Conservation (phyloP, 495 filamentous ascomycete genomes). For the Viridothelium virens region DNA sequence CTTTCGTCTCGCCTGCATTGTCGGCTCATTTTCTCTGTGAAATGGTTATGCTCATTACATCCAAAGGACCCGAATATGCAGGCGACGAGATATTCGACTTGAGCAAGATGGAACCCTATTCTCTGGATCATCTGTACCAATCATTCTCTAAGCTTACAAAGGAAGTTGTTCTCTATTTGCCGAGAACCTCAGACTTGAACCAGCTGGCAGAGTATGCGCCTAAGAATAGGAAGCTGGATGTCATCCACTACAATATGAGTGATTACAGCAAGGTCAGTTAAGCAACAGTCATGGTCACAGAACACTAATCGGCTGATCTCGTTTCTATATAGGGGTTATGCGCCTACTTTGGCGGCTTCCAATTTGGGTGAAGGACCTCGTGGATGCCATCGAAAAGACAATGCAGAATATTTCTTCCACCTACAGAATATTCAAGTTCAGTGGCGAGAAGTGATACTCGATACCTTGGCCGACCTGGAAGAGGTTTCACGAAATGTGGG, state of each 20-base stretch:
- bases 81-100: constrained; percentile 75
- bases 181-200: constrained; percentile 74
- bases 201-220: constrained; percentile 65
- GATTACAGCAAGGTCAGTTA: constrained; percentile 70
- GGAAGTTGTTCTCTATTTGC: constrained; percentile 70
- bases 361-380: constrained; percentile 9
- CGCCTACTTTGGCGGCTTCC: constrained; percentile 46
- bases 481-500: too few relatives aligned
- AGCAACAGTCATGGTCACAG: not conserved
- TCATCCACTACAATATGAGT: constrained; percentile 85
- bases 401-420: not conserved
- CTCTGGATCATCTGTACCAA: constrained; percentile 51
- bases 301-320: constrained; percentile 10
- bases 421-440: not conserved
- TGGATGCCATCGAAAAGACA: not conserved
- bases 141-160: constrained; percentile 47
- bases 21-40: not conserved
- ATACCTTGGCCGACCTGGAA: too few relatives aligned
- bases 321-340: constrained; percentile 40
- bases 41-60: not conserved
- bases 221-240: constrained; percentile 48
- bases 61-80: constrained; percentile 64
- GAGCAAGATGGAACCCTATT: constrained; percentile 81
- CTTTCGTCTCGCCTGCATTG: not conserved
- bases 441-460: not conserved